Conservation (phyloP, 768 basidiomycete species). For the Agaricus subrufescens region DNA sequence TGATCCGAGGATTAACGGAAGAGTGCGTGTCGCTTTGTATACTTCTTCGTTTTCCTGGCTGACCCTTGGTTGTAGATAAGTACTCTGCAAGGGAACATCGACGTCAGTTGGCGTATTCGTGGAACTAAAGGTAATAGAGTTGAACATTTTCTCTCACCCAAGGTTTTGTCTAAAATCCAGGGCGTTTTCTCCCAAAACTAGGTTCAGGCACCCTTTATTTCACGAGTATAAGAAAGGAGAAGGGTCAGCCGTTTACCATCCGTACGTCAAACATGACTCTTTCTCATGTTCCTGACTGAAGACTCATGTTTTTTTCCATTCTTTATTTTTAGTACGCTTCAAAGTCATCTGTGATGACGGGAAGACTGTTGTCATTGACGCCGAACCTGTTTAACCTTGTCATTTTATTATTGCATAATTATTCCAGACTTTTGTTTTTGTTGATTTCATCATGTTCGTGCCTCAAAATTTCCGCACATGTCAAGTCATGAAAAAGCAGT, state of each 20-base stretch:
- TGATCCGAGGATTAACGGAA: conserved; percentile 64
- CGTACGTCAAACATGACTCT: conserved; percentile 39
- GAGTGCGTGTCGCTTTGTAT: conserved; percentile 38
- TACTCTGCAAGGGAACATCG: conserved; percentile 71
- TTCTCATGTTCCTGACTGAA: neutral
- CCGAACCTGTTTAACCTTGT: conserved; percentile 19
- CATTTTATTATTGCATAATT: conserved; percentile 1
- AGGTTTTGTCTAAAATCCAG: too few species aligned
- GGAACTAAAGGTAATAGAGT: conserved; percentile 56
- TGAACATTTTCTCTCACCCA: too few species aligned
- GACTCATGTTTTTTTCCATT: neutral
- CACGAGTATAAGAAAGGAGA: conserved; percentile 75
- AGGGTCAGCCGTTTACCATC: conserved; percentile 65
- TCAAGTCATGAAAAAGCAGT: too few species aligned
- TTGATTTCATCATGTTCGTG: neutral
- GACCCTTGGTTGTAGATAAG: conserved; percentile 44
- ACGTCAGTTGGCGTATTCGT: conserved; percentile 71
- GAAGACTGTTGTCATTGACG: conserved; percentile 38
- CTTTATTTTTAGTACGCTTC: conserved; percentile 47
- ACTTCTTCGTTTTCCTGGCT: neutral
- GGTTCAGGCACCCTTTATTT: conserved; percentile 78
- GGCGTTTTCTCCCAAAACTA: conserved; percentile 17
- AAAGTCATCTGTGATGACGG: conserved; percentile 65
- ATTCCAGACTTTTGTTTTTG: neutral
- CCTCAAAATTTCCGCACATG: too few species aligned